Conservation (phyloP, 257 asterid genomes). For the Galeopsis tetrahit region DNA sequence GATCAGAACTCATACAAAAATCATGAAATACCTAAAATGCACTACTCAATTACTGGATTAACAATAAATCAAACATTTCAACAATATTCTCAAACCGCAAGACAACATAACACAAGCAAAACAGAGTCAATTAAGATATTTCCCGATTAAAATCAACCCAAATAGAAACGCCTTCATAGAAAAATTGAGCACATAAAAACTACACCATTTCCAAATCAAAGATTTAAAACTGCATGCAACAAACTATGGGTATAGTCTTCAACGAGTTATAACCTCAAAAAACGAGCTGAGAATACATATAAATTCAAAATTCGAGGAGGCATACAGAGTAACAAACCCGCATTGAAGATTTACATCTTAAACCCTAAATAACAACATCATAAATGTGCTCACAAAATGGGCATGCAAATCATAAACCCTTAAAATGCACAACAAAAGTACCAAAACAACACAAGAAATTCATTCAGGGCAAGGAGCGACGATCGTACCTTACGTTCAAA, state of each 20-base stretch:
- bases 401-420: constrained; percentile 28
- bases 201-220: background rate
- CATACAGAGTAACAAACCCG: background rate
- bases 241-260: background rate
- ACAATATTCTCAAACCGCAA: constrained; percentile 12
- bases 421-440: constrained; percentile 20
- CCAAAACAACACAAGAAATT: background rate
- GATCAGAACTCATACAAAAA: background rate
- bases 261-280: background rate
- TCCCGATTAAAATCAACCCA: background rate
- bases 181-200: background rate
- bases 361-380: constrained; percentile 40
- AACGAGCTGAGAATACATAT: constrained; percentile 14
- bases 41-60: too few species aligned
- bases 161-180: background rate
- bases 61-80: background rate
- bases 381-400: constrained; percentile 16
- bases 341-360: constrained; percentile 27
- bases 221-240: constrained; percentile 34
- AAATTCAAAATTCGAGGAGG: constrained; percentile 20
- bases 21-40: background rate
- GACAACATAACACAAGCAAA: background rate
- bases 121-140: background rate
- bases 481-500: constrained; percentile 31
- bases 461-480: constrained; percentile 28